These are phyloP conservation scores for Aspergillus quadricinctus DNA, from an alignment of 2,329 filamentous ascomycete species.

Conservation along the genomic window DNA sequence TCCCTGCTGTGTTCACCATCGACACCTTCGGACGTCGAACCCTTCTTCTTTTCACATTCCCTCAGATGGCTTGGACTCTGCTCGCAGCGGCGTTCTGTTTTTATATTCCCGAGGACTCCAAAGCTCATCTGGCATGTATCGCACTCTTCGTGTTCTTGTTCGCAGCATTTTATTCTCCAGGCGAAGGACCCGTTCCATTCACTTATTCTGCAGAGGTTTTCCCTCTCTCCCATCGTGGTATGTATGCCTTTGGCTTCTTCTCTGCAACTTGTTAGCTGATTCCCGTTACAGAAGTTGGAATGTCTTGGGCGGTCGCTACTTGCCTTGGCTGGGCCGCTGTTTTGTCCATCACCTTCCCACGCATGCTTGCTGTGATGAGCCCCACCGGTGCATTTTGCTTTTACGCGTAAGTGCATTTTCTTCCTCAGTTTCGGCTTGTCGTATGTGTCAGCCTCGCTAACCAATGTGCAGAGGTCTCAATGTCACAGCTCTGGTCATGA, in stretches of 20 bases:
- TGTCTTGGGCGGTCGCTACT: constrained; percentile 44
- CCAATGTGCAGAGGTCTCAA: constrained; percentile 48
- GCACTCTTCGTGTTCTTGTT: constrained; percentile 63
- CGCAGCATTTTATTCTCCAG: constrained; percentile 60
- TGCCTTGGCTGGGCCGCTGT: constrained; percentile 48
- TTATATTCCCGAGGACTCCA: constrained; percentile 42
- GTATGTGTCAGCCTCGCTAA: neutral
- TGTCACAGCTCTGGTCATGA: constrained; percentile 57
- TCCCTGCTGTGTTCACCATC: constrained; percentile 62
- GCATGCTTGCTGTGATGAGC: constrained; percentile 45
- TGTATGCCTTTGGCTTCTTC: constrained; percentile 5
- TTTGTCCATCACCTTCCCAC: constrained; percentile 49
- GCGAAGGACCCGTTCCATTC: constrained; percentile 54
- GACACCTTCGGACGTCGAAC: constrained; percentile 63
- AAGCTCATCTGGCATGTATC: constrained; percentile 50
- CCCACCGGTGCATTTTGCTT: constrained; percentile 57
- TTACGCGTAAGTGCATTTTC: constrained; percentile 42
- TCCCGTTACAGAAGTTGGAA: constrained; percentile 41
- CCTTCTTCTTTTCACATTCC: constrained; percentile 62
- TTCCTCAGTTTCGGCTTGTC: neutral
- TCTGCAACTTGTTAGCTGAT: constrained; percentile 22
- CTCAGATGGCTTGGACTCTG: constrained; percentile 64
- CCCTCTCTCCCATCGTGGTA: constrained; percentile 51
- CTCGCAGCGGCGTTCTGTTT: constrained; percentile 60
- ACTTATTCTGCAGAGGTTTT: constrained; percentile 56